These are phyloP conservation scores for Pseudocercospora eumusae DNA, from an alignment of 2,329 filamentous ascomycete species.

Conservation along the genomic window DNA sequence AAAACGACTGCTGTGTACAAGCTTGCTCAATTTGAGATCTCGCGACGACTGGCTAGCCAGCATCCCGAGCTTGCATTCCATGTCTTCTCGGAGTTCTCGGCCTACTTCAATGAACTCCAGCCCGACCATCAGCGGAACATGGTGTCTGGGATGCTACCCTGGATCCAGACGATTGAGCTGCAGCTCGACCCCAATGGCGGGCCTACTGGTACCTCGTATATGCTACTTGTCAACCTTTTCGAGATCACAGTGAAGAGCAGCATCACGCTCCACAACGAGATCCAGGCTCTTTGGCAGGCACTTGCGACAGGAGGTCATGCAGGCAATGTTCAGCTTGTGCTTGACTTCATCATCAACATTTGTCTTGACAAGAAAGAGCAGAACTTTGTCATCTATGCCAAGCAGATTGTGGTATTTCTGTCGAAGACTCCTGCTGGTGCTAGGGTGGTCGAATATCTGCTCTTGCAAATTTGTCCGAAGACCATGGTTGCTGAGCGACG, in stretches of 20 bases:
- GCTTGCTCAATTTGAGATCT: conserved; percentile 94
- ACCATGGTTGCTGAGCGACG: conserved; percentile 95
- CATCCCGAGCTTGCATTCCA: conserved; percentile 88
- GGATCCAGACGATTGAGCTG: conserved; percentile 92
- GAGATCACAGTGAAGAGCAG: conserved; percentile 95
- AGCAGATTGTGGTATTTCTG: conserved; percentile 95
- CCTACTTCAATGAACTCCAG: conserved; percentile 86
- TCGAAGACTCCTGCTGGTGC: conserved; percentile 82
- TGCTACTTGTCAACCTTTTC: conserved; percentile 89
- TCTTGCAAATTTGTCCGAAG: conserved; percentile 88
- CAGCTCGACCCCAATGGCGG: conserved; percentile 89
- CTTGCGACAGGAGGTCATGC: conserved; percentile 88
- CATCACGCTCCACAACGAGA: conserved; percentile 87
- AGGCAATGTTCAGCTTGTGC: conserved; percentile 88
- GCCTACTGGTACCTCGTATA: conserved; percentile 88
- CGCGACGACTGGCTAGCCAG: conserved; percentile 82
- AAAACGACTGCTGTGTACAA: conserved; percentile 99
- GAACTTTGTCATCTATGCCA: conserved; percentile 96
- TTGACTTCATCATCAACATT: conserved; percentile 94
- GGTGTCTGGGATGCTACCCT: conserved; percentile 89
- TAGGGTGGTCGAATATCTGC: conserved; percentile 90
- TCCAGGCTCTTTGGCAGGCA: conserved; percentile 96
- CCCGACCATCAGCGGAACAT: conserved; percentile 87
- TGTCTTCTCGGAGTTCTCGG: conserved; percentile 92
- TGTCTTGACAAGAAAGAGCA: conserved; percentile 94